A percentile compares a stretch with the other conserved stretches of the same genome.
Conservation (phyloP, 179 eudicot species). For the Drosera spatulata region DNA sequence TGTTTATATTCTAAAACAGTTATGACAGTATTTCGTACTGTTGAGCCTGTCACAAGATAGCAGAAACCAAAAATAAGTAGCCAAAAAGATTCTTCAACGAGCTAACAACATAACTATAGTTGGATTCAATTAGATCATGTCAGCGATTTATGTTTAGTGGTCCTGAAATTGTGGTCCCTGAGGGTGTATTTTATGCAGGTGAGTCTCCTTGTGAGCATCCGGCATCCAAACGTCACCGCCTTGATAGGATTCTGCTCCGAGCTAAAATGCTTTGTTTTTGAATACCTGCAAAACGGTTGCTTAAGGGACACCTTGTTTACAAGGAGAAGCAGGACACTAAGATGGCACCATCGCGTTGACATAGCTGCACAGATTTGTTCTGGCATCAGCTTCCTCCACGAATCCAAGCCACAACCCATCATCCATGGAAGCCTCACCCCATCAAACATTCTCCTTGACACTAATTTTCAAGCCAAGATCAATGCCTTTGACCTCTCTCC, state of each 20-base stretch:
- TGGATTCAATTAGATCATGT: no score
- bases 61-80: no score
- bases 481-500: constrained; percentile 19
- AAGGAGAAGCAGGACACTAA: constrained; percentile 25
- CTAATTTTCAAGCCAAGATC: constrained; percentile 37
- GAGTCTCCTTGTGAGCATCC: constrained; percentile 29
- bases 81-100: no score
- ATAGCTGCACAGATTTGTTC: constrained; percentile 53
- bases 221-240: constrained; percentile 47
- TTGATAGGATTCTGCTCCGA: constrained; percentile 57
- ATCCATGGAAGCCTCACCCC: constrained; percentile 41
- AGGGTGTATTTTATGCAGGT: constrained; percentile 26
- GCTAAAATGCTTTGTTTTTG: constrained; percentile 53
- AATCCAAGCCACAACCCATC: constrained; percentile 41
- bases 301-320: constrained; percentile 53
- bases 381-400: constrained; percentile 49
- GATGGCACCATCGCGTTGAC: constrained; percentile 54
- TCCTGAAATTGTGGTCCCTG: no score
- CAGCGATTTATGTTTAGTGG: no score
- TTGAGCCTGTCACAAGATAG: no score
- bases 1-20: no score
- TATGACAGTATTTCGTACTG: no score
- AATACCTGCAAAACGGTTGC: constrained; percentile 67
- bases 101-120: no score
- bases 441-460: constrained; percentile 54